Conservation (phyloP, 1,284 basidiomycete species). For the Neolentinus lepideus region DNA sequence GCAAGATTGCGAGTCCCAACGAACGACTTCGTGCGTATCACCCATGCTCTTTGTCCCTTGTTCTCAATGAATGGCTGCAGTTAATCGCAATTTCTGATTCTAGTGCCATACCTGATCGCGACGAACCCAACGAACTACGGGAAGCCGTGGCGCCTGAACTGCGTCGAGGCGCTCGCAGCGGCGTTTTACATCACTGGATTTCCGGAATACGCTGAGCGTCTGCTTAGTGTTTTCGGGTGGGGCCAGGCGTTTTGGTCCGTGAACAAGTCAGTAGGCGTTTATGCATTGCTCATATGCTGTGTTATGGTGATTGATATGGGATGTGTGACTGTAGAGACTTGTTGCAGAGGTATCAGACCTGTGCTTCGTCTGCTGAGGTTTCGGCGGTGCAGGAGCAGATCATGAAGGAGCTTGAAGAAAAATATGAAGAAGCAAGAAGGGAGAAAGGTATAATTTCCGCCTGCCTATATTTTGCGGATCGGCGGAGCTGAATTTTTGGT, state of each 20-base stretch:
- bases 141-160: conserved; percentile 87
- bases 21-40: conserved; percentile 75
- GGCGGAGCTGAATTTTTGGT: background rate
- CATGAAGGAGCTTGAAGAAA: conserved; percentile 66
- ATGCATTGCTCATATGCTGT: background rate
- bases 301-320: background rate
- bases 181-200: conserved; percentile 91
- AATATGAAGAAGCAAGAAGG: conserved; percentile 45
- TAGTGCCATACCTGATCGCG: conserved; percentile 89
- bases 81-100: background rate
- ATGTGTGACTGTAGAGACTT: conserved; percentile 34
- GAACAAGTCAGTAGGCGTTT: conserved; percentile 50
- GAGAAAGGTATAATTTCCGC: conserved; percentile 35
- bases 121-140: conserved; percentile 96
- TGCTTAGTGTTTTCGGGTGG: conserved; percentile 84
- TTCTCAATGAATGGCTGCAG: background rate
- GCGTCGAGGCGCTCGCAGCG: conserved; percentile 89
- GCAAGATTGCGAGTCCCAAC: conserved; percentile 88
- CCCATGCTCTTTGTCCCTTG: background rate
- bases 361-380: conserved; percentile 60
- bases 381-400: conserved; percentile 63
- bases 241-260: conserved; percentile 80
- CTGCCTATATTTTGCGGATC: background rate
- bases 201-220: conserved; percentile 66
- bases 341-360: conserved; percentile 69